A percentile compares a stretch with the other conserved stretches of the same genome.
Evolutionary conservation across 208 protist genomes (phyloP).

Genomic region (Willaertia magna): DNA sequence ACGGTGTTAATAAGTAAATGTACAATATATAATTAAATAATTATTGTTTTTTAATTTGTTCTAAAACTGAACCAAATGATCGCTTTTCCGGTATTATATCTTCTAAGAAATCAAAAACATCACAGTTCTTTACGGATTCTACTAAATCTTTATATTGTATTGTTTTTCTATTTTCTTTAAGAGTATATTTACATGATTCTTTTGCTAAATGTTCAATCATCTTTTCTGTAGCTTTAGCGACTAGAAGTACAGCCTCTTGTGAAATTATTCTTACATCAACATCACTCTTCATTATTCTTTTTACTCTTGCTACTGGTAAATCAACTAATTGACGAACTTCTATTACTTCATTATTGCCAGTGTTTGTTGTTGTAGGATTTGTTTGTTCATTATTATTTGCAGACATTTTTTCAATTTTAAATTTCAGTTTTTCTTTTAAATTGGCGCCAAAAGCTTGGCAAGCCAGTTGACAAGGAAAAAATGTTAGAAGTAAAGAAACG

Average conservation of each 20-base stretch:
- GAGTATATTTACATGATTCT: neutral
- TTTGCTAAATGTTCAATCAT: neutral
- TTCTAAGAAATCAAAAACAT: constrained; percentile 11
- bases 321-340: neutral
- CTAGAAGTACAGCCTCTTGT: neutral
- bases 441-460: too few species aligned
- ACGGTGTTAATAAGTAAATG: neutral
- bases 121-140: neutral
- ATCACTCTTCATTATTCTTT: constrained; percentile 12
- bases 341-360: too few species aligned
- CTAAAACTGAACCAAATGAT: neutral
- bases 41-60: neutral
- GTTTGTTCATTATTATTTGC: too few species aligned
- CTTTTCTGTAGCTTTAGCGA: neutral
- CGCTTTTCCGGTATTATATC: neutral
- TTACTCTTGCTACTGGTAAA: constrained; percentile 1
- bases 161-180: neutral
- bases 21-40: neutral
- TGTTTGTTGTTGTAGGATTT: too few species aligned
- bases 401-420: too few species aligned
- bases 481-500: too few species aligned
- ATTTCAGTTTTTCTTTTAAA: too few species aligned
- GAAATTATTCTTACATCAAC: neutral
- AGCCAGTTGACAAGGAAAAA: too few species aligned
- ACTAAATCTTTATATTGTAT: neutral